Conservation (phyloP, 345 rosid genomes). For the Eutrema heterophyllum region DNA sequence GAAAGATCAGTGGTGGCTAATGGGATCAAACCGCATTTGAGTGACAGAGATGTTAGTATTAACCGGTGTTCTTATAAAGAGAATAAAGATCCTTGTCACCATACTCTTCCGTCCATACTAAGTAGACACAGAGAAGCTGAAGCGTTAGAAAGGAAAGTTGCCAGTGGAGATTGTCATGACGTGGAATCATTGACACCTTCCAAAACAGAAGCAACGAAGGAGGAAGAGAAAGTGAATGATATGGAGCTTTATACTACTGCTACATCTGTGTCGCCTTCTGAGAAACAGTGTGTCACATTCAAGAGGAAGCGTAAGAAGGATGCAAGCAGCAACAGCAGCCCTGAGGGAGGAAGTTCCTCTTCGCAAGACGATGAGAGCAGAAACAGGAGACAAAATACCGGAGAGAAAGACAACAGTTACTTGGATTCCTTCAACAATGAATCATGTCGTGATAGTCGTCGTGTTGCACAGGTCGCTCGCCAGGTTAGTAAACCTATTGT, state of each 20-base stretch:
- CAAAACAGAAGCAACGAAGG: constrained; percentile 1
- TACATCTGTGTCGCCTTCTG: constrained; percentile 21
- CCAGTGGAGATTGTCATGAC: background rate
- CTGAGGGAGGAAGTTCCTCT: constrained; percentile 24
- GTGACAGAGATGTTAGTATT: constrained; percentile 17
- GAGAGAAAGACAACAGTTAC: constrained; percentile 35
- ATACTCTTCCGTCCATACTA: constrained; percentile 59
- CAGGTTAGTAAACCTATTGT: constrained; percentile 47
- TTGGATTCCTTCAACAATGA: constrained; percentile 42
- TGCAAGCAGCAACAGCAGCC: constrained; percentile 42
- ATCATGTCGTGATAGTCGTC: constrained; percentile 45
- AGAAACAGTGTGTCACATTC: constrained; percentile 48
- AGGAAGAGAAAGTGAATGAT: constrained; percentile 35
- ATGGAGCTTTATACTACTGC: constrained; percentile 30
- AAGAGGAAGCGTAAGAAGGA: constrained; percentile 71
- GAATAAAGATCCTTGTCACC: constrained; percentile 28
- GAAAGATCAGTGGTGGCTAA: constrained; percentile 29
- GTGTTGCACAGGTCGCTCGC: constrained; percentile 55
- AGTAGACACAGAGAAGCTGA: constrained; percentile 60
- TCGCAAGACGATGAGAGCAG: constrained; percentile 36
- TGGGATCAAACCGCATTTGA: constrained; percentile 26
- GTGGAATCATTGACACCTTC: background rate
- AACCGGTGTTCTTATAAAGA: constrained; percentile 40
- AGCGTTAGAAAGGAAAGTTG: constrained; percentile 32
- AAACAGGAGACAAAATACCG: constrained; percentile 37